Conservation (phyloP, 2,329 filamentous ascomycete species). For the Daldinia sp. region DNA sequence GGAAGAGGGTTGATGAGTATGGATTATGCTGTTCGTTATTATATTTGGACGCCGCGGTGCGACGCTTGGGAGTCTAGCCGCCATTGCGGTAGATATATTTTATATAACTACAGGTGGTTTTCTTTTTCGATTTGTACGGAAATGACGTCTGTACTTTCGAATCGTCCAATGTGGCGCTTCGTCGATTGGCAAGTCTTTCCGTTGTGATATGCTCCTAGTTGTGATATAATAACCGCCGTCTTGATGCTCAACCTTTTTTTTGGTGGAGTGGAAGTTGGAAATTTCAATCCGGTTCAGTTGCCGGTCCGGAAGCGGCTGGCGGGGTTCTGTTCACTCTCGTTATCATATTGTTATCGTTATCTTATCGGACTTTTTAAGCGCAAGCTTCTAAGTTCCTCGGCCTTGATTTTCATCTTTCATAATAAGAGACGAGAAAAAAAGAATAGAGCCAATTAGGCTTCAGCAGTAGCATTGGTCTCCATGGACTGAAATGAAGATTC, state of each 20-base stretch:
- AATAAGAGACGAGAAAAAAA: constrained; percentile 2
- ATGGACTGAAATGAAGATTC: constrained; percentile 51
- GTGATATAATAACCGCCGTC: constrained; percentile 22
- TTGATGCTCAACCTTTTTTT: constrained; percentile 30
- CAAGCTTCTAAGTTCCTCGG: background rate
- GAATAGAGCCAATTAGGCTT: constrained; percentile 27
- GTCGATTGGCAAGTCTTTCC: constrained; percentile 20
- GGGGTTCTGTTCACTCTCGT: background rate
- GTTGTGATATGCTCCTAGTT: background rate
- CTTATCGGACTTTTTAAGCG: constrained; percentile 19
- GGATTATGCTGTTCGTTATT: background rate
- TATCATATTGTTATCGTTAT: constrained; percentile 31
- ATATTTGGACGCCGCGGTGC: constrained; percentile 49
- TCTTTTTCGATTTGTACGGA: background rate
- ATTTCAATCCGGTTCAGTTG: constrained; percentile 22
- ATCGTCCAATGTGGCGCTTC: background rate
- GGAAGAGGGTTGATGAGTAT: constrained; percentile 3
- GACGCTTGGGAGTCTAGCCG: constrained; percentile 51
- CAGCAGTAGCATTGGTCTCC: constrained; percentile 32
- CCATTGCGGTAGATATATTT: constrained; percentile 45
- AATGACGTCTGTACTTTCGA: background rate
- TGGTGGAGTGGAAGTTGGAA: constrained; percentile 23
- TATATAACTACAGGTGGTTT: background rate
- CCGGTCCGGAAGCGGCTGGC: constrained; percentile 19
- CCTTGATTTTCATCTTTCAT: constrained; percentile 12